These are phyloP conservation scores for Mycosphaerella arachidis DNA, from an alignment of 2,329 filamentous ascomycete genomes.

Conservation along the genomic window DNA sequence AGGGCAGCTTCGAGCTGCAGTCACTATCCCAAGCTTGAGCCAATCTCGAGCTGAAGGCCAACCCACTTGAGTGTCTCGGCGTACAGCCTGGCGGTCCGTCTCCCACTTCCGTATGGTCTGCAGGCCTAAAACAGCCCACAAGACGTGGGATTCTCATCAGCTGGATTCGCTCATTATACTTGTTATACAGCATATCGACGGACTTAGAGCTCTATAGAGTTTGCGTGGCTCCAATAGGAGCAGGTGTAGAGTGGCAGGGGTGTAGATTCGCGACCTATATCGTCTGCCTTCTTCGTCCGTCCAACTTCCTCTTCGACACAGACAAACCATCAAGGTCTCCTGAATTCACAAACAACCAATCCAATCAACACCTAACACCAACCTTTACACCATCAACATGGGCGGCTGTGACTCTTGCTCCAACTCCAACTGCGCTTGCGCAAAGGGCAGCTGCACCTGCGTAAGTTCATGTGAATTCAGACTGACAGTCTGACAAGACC, in stretches of 20 bases:
- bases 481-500: background rate
- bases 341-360: constrained; percentile 12
- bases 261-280: constrained; percentile 16
- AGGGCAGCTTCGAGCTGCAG: constrained; percentile 6
- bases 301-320: constrained; percentile 11
- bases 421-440: constrained; percentile 29
- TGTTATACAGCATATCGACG: constrained; percentile 12
- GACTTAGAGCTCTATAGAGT: constrained; percentile 20
- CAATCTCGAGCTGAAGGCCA: constrained; percentile 2
- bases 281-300: constrained; percentile 13
- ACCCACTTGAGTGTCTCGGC: constrained; percentile 7
- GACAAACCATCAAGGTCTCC: constrained; percentile 20
- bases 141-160: constrained; percentile 17
- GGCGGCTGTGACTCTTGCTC: constrained; percentile 30
- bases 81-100: constrained; percentile 3
- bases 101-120: constrained; percentile 6
- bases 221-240: constrained; percentile 18
- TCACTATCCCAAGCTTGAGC: constrained; percentile 1
- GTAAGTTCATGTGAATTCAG: constrained; percentile 18
- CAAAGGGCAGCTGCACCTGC: constrained; percentile 30
- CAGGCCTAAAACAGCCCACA: constrained; percentile 13
- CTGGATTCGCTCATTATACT: constrained; percentile 9
- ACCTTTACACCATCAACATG: constrained; percentile 27
- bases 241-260: constrained; percentile 8
- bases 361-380: constrained; percentile 7